Evolutionary conservation across 208 protist species (phyloP).

Genomic region (Wallacemonas sp.): DNA sequence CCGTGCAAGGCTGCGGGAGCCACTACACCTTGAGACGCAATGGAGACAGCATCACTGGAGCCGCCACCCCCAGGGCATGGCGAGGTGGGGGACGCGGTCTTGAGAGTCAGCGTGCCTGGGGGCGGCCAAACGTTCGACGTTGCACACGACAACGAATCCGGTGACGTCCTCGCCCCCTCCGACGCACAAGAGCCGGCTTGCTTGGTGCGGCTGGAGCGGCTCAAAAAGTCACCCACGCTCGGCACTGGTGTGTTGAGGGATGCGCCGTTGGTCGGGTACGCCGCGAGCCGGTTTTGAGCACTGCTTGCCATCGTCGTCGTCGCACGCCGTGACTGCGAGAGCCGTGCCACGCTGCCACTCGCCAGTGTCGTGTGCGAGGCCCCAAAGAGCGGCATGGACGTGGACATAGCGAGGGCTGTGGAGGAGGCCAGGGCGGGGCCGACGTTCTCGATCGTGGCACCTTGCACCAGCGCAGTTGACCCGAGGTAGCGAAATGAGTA

Average conservation of each 20-base stretch:
- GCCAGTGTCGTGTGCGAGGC: neutral
- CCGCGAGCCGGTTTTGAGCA: neutral
- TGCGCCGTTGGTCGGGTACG: conserved; percentile 19
- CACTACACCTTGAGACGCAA: conserved; percentile 9
- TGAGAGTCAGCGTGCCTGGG: neutral
- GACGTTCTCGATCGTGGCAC: conserved; percentile 41
- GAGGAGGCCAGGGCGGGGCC: conserved; percentile 33
- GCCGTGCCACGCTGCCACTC: neutral
- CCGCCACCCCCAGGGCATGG: no score
- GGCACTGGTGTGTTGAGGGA: conserved; percentile 19
- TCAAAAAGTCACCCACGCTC: conserved; percentile 13
- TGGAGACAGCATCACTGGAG: no score
- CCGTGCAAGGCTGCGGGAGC: no score
- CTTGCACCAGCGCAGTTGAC: conserved; percentile 40
- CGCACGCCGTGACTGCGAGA: neutral
- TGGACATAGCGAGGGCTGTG: neutral
- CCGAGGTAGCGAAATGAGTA: conserved; percentile 86
- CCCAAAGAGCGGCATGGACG: neutral
- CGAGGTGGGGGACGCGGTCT: neutral
- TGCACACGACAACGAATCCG: neutral
- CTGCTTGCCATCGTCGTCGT: conserved; percentile 11
- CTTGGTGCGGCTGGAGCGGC: neutral
- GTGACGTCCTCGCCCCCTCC: neutral
- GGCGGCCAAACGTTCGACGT: neutral
- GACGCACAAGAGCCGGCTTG: neutral